A percentile compares a stretch with the other conserved stretches of the same genome.
These are phyloP conservation scores for Saturnispora ahearnii DNA, from an alignment of 805 yeast genomes.

Conservation along the genomic window DNA sequence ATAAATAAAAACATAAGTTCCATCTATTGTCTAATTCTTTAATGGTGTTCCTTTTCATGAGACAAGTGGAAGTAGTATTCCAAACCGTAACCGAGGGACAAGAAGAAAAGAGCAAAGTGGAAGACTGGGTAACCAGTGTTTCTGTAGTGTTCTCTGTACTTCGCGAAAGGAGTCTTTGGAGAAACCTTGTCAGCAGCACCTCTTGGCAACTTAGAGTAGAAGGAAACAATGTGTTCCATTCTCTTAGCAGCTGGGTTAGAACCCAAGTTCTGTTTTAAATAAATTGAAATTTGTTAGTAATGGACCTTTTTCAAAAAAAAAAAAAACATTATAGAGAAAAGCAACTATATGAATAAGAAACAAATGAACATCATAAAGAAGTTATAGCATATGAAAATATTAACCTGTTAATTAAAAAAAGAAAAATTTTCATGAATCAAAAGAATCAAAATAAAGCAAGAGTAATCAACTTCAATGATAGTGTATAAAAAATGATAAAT, in stretches of 20 bases:
- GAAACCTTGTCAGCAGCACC: constrained; percentile 76
- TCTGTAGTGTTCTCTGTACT: constrained; percentile 78
- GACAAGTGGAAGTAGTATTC: constrained; percentile 89
- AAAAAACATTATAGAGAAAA: neutral
- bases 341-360: neutral
- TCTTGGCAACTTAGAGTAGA: constrained; percentile 93
- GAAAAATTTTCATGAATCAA: too few relatives aligned
- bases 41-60: constrained; percentile 45
- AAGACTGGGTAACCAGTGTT: constrained; percentile 77
- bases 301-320: neutral
- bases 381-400: too few relatives aligned
- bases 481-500: too few relatives aligned
- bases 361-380: too few relatives aligned
- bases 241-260: constrained; percentile 95
- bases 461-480: too few relatives aligned
- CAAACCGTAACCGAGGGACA: constrained; percentile 76
- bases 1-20: neutral
- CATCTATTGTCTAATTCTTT: constrained; percentile 2
- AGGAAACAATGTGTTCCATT: constrained; percentile 88
- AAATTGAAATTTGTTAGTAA: constrained; percentile 2
- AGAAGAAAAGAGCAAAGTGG: constrained; percentile 62
- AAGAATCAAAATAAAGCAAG: too few relatives aligned
- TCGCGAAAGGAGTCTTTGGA: constrained; percentile 59
- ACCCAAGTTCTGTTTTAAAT: constrained; percentile 60
- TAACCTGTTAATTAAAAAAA: too few relatives aligned